phyloP scores from a whole-genome alignment of 1,284 basidiomycete genomes.

The Ceratobasidium sp. region DNA sequence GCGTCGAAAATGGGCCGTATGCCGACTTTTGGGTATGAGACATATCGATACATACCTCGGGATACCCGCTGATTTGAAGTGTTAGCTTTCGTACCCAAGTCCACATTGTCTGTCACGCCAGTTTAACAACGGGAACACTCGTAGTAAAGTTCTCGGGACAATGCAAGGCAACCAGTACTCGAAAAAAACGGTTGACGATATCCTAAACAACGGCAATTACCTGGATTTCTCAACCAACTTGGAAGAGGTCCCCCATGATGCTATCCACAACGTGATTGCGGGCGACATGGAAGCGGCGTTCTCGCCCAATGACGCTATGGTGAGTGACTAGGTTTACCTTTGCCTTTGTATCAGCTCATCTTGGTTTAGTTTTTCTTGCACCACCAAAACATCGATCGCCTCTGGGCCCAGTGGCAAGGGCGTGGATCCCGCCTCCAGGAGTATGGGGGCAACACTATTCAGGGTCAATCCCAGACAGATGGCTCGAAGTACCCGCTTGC shows the following conservation, averaged over 20 bases:
- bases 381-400: slow-evolving; percentile 47
- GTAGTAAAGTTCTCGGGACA: not conserved
- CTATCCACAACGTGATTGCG: slow-evolving; percentile 36
- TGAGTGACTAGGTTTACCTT: no score
- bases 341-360: not conserved
- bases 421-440: slow-evolving; percentile 27
- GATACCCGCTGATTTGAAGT: not conserved
- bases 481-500: slow-evolving; percentile 32
- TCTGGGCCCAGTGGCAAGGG: slow-evolving; percentile 47
- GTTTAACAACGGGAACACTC: slow-evolving; percentile 41
- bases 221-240: slow-evolving; percentile 25
- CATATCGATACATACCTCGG: not conserved
- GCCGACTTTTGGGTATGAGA: slow-evolving; percentile 30
- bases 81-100: slow-evolving; percentile 25
- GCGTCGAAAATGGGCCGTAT: slow-evolving; percentile 36
- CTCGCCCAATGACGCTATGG: slow-evolving; percentile 40
- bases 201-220: slow-evolving; percentile 11
- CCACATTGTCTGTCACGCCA: slow-evolving; percentile 32
- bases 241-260: slow-evolving; percentile 25
- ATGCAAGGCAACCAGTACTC: slow-evolving; percentile 44
- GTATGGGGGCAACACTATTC: slow-evolving; percentile 34
- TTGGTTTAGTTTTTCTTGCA: slow-evolving; percentile 43
- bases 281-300: slow-evolving; percentile 43
- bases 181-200: not conserved
- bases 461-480: slow-evolving; percentile 35